These are phyloP conservation scores for Penicillium pancosmium DNA, from an alignment of 495 filamentous ascomycete genomes.

Conservation along the genomic window DNA sequence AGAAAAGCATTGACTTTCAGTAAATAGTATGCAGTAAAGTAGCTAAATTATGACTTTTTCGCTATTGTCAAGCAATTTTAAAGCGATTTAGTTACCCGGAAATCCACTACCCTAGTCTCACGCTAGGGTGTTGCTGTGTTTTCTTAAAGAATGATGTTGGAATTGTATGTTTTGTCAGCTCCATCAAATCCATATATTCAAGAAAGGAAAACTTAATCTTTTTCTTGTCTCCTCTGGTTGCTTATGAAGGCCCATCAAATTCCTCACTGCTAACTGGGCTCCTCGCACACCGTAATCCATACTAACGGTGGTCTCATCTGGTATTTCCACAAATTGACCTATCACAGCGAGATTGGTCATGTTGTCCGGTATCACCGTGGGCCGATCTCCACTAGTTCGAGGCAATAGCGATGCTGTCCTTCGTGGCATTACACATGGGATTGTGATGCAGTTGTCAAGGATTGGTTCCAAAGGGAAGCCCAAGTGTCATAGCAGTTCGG, in stretches of 20 bases:
- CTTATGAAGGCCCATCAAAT: conserved; percentile 24
- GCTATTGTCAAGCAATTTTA: no score
- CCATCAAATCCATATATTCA: no score
- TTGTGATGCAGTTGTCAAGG: conserved; percentile 25
- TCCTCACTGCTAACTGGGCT: conserved; percentile 44
- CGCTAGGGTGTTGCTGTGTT: no score
- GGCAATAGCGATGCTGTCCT: neutral
- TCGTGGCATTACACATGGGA: conserved; percentile 41
- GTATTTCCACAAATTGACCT: conserved; percentile 48
- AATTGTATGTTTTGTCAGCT: no score
- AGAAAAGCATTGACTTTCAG: no score
- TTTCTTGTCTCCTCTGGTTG: neutral
- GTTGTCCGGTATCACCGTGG: conserved; percentile 37
- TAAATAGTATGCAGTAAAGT: no score
- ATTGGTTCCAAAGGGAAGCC: conserved; percentile 23
- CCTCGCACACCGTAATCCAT: conserved; percentile 47
- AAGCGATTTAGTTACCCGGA: no score
- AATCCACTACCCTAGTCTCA: no score
- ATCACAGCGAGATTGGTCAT: conserved; percentile 43
- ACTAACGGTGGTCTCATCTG: conserved; percentile 40
- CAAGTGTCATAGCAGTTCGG: conserved; percentile 41
- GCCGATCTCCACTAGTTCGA: conserved; percentile 28
- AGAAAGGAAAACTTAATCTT: neutral
- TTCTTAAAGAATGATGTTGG: no score
- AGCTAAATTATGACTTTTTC: no score